phyloP scores from a whole-genome alignment of 2,329 filamentous ascomycete genomes.

The Thielaviopsis populi region DNA sequence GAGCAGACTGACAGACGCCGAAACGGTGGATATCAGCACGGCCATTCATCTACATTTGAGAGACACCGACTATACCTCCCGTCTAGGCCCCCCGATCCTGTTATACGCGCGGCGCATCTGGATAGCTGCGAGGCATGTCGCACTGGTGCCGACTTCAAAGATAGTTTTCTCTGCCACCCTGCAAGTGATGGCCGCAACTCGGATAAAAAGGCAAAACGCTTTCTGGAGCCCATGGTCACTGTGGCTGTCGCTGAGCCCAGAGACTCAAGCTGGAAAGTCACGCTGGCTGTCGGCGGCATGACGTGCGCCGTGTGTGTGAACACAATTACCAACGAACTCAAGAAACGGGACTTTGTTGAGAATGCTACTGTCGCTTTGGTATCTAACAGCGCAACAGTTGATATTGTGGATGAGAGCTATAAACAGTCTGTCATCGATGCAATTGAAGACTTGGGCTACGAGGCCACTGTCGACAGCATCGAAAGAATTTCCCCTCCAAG shows the following conservation, averaged over 20 bases:
- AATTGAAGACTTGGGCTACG: slow-evolving; percentile 51
- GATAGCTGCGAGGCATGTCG: slow-evolving; percentile 28
- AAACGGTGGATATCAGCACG: background rate
- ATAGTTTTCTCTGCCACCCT: background rate
- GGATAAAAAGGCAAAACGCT: background rate
- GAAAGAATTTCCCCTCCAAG: slow-evolving; percentile 27
- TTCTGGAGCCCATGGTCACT: slow-evolving; percentile 8
- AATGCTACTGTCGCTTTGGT: slow-evolving; percentile 49
- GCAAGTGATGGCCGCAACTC: background rate
- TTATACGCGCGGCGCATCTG: slow-evolving; percentile 22
- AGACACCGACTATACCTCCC: slow-evolving; percentile 7
- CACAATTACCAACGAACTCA: slow-evolving; percentile 43
- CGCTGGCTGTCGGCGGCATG: slow-evolving; percentile 54
- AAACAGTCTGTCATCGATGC: slow-evolving; percentile 28
- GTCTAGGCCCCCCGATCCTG: slow-evolving; percentile 13
- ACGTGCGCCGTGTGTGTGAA: slow-evolving; percentile 56
- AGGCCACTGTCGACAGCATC: slow-evolving; percentile 42
- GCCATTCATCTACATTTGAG: background rate
- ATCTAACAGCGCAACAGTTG: slow-evolving; percentile 49
- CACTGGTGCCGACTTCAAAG: slow-evolving; percentile 12
- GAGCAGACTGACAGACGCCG: background rate
- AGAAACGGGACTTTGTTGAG: slow-evolving; percentile 34
- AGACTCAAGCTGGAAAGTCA: slow-evolving; percentile 31
- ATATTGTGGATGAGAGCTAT: slow-evolving; percentile 30
- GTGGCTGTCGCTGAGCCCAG: slow-evolving; percentile 7